Conservation (phyloP, 176 grass and related monocot species). For the Musa acuminata region DNA sequence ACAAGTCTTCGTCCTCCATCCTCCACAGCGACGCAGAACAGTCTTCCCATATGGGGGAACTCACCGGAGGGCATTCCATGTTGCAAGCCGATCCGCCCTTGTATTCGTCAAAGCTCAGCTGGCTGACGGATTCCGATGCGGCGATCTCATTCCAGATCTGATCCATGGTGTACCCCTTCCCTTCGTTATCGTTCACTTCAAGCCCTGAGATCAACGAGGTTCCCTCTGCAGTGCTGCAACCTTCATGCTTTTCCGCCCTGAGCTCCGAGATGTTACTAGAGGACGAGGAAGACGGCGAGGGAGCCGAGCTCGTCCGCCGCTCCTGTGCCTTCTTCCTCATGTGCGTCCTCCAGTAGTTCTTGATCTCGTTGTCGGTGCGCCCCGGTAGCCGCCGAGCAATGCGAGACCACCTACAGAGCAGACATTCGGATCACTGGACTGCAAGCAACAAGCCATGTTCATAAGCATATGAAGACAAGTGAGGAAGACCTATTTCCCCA, state of each 20-base stretch:
- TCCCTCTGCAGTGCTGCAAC: background rate
- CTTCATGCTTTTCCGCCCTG: background rate
- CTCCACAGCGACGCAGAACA: slow-evolving; percentile 62
- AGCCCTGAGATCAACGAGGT: slow-evolving; percentile 8
- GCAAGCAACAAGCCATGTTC: slow-evolving; percentile 1
- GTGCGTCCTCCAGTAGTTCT: slow-evolving; percentile 98
- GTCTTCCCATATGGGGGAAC: slow-evolving; percentile 67
- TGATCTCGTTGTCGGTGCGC: slow-evolving; percentile 99
- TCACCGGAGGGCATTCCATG: background rate
- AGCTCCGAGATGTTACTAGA: background rate
- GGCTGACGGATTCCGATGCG: slow-evolving; percentile 22
- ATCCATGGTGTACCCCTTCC: slow-evolving; percentile 34
- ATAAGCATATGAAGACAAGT: background rate
- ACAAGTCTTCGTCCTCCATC: slow-evolving; percentile 72
- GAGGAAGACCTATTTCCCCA: slow-evolving; percentile 50
- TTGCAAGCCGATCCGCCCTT: slow-evolving; percentile 1
- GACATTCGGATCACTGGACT: background rate
- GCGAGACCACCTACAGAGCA: slow-evolving; percentile 50
- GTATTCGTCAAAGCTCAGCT: slow-evolving; percentile 33
- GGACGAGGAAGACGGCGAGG: slow-evolving; percentile 27
- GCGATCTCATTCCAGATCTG: slow-evolving; percentile 92
- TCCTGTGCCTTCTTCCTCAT: slow-evolving; percentile 70
- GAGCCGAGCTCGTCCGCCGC: slow-evolving; percentile 19
- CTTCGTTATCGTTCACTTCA: slow-evolving; percentile 11
- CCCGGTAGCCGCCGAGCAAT: slow-evolving; percentile 86